Conservation (phyloP, 2,329 filamentous ascomycete species). For the Claviceps sp. region DNA sequence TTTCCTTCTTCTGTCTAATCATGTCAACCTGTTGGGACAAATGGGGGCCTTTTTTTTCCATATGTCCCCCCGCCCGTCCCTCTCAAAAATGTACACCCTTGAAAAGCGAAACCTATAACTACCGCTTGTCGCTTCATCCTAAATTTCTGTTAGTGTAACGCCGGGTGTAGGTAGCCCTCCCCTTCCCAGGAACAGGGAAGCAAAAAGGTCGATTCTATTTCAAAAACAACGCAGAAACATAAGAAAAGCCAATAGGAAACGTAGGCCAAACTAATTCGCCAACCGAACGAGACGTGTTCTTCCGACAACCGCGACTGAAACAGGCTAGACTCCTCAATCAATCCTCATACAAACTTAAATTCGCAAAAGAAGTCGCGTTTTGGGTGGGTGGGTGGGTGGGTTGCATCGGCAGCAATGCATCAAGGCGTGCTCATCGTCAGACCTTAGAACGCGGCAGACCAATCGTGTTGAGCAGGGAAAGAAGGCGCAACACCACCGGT, state of each 20-base stretch:
- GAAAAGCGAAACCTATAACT: too few relatives aligned
- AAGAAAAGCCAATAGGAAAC: background rate
- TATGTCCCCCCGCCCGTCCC: too few relatives aligned
- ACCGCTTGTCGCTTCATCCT: too few relatives aligned
- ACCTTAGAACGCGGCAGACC: slow-evolving; percentile 53
- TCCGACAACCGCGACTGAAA: background rate
- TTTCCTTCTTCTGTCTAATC: slow-evolving; percentile 25
- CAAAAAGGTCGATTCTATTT: slow-evolving; percentile 7
- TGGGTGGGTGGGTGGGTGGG: too few relatives aligned
- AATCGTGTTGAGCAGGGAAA: slow-evolving; percentile 40
- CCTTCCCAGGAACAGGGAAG: background rate
- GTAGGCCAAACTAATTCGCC: background rate
- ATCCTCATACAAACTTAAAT: background rate
- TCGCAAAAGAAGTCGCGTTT: too few relatives aligned
- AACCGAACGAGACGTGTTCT: background rate
- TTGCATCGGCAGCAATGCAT: slow-evolving; percentile 6
- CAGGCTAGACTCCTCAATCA: background rate
- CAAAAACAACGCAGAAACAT: background rate
- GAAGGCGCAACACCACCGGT: slow-evolving; percentile 27
- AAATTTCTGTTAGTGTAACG: background rate
- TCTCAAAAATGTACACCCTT: too few relatives aligned
- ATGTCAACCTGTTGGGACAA: slow-evolving; percentile 17
- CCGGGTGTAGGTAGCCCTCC: background rate
- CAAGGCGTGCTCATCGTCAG: slow-evolving; percentile 55
- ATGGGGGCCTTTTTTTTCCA: slow-evolving; percentile 10